Evolutionary conservation across 2,329 filamentous ascomycete species (phyloP).

Genomic region (Albifimbria verrucaria): DNA sequence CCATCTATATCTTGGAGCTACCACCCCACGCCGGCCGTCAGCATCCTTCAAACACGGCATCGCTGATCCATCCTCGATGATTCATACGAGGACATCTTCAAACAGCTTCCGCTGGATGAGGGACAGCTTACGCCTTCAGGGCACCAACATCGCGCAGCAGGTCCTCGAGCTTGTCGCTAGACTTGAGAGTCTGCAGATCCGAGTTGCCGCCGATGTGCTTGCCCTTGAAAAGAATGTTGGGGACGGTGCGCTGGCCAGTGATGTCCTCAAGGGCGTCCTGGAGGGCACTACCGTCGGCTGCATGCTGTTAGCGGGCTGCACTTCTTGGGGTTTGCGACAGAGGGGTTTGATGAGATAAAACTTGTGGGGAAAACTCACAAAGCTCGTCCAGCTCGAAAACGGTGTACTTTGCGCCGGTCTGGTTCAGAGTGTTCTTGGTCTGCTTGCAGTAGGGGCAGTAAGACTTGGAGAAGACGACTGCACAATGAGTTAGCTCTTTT

Average conservation of each 20-base stretch:
- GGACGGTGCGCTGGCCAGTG: slow-evolving; percentile 81
- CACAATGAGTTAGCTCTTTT: background rate
- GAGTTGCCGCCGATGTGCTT: slow-evolving; percentile 97
- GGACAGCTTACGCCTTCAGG: slow-evolving; percentile 34
- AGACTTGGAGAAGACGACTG: slow-evolving; percentile 93
- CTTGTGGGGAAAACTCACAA: slow-evolving; percentile 50
- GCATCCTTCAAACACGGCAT: too few relatives aligned
- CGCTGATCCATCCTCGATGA: too few relatives aligned
- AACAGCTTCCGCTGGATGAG: too few relatives aligned
- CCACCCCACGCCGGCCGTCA: too few relatives aligned
- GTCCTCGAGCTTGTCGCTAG: slow-evolving; percentile 33
- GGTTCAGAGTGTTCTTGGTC: slow-evolving; percentile 71
- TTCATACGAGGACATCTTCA: too few relatives aligned
- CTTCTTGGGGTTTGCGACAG: too few relatives aligned
- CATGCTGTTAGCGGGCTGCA: slow-evolving; percentile 13
- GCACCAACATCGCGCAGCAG: slow-evolving; percentile 42
- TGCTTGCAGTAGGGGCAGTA: slow-evolving; percentile 91
- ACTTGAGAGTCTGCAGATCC: slow-evolving; percentile 65
- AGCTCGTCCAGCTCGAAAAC: slow-evolving; percentile 82
- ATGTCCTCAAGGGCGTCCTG: slow-evolving; percentile 81
- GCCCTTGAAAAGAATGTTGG: slow-evolving; percentile 89
- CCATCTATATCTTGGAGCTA: too few relatives aligned
- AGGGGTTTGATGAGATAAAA: slow-evolving; percentile 57
- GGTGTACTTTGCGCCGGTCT: slow-evolving; percentile 68
- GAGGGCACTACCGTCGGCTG: slow-evolving; percentile 78